phyloP scores from a whole-genome alignment of 768 basidiomycete species.

The Tylopilus balloui region DNA sequence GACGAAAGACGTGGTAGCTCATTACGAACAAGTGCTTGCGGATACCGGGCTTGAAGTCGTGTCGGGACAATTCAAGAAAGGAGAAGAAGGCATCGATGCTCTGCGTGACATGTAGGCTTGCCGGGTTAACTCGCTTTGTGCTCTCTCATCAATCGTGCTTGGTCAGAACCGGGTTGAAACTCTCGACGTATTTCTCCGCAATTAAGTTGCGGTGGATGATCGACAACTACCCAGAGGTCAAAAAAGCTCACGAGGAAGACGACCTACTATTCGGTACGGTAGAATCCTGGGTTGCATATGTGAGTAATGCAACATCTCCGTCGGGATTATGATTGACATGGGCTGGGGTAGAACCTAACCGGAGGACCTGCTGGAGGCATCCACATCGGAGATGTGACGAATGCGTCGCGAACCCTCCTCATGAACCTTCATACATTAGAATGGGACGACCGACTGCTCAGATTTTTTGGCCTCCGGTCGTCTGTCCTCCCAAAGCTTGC shows the following conservation, averaged over 20 bases:
- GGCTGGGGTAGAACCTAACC: conserved; percentile 61
- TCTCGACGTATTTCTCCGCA: conserved; percentile 97
- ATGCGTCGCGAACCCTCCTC: conserved; percentile 93
- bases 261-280: conserved; percentile 90
- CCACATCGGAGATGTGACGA: conserved; percentile 90
- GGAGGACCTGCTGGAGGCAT: conserved; percentile 67
- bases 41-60: conserved; percentile 71
- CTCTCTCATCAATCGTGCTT: neutral
- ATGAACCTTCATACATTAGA: conserved; percentile 75
- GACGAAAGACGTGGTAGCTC: conserved; percentile 80
- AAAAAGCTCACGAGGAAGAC: conserved; percentile 73
- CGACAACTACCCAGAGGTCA: conserved; percentile 74
- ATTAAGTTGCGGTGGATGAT: conserved; percentile 98
- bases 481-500: conserved; percentile 84
- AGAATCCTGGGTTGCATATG: conserved; percentile 95
- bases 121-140: neutral
- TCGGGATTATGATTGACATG: neutral
- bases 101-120: conserved; percentile 63
- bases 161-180: conserved; percentile 80
- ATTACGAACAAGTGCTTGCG: conserved; percentile 67
- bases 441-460: conserved; percentile 80
- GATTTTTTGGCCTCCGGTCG: conserved; percentile 78
- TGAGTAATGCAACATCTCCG: conserved; percentile 32
- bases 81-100: conserved; percentile 60
- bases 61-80: conserved; percentile 63